Conservation (phyloP, 2,329 filamentous ascomycete genomes). For the Zalaria sp. region DNA sequence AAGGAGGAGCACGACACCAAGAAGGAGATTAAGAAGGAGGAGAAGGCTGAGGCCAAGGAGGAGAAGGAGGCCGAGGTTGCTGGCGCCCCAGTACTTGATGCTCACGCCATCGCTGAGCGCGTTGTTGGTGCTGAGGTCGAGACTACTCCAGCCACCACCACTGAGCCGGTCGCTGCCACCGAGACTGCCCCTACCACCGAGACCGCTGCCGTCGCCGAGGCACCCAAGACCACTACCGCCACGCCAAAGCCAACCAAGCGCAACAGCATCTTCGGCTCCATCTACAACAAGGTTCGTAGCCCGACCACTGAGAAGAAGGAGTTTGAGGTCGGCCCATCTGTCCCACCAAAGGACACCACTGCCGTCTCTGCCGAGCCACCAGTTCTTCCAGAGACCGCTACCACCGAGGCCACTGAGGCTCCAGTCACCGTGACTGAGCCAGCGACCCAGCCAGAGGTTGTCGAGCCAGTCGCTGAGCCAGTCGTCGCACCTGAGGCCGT, state of each 20-base stretch:
- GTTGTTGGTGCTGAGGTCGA: slow-evolving; percentile 13
- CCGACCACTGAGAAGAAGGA: slow-evolving; percentile 52
- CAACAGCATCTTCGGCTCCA: slow-evolving; percentile 62
- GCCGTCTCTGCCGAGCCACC: slow-evolving; percentile 21
- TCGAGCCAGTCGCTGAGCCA: slow-evolving; percentile 9
- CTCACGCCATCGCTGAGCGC: slow-evolving; percentile 14
- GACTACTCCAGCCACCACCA: slow-evolving; percentile 22
- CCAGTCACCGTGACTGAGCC: slow-evolving; percentile 15
- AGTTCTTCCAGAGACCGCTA: slow-evolving; percentile 15
- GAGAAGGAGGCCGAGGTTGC: slow-evolving; percentile 23
- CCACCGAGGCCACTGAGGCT: slow-evolving; percentile 29
- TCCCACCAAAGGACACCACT: slow-evolving; percentile 33
- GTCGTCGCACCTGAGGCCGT: slow-evolving; percentile 10
- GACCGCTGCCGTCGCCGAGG: slow-evolving; percentile 11
- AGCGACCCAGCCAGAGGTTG: slow-evolving; percentile 10
- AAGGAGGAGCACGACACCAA: slow-evolving; percentile 38
- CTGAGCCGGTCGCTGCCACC: slow-evolving; percentile 7
- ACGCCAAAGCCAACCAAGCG: slow-evolving; percentile 64
- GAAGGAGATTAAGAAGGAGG: slow-evolving; percentile 23
- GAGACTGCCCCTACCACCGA: slow-evolving; percentile 30
- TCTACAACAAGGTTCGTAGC: slow-evolving; percentile 45
- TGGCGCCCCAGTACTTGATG: slow-evolving; percentile 17
- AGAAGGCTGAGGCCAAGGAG: slow-evolving; percentile 27
- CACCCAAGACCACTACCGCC: slow-evolving; percentile 13
- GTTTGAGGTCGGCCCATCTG: slow-evolving; percentile 42